Conservation (phyloP, 768 basidiomycete genomes). For the Chalciporus chontae region DNA sequence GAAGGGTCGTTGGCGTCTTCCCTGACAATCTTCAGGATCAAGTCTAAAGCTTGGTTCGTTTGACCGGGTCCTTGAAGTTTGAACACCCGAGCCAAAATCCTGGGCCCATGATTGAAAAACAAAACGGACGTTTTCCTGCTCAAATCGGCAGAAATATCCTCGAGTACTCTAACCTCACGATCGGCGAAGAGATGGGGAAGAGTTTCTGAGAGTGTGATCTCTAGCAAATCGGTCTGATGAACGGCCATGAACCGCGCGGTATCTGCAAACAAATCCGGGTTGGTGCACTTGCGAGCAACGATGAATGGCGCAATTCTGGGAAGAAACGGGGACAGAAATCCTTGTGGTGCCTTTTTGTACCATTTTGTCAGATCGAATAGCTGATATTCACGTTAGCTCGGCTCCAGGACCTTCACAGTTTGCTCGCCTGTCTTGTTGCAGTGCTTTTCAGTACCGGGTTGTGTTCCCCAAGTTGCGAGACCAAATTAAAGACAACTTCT, state of each 20-base stretch:
- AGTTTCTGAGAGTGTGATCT: conserved; percentile 57
- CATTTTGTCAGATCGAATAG: conserved; percentile 54
- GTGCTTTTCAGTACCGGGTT: conserved; percentile 70
- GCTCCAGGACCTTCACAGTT: neutral
- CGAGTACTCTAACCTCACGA: conserved; percentile 55
- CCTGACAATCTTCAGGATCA: conserved; percentile 57
- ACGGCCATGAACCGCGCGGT: conserved; percentile 66
- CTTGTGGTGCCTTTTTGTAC: conserved; percentile 60
- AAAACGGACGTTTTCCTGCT: conserved; percentile 42
- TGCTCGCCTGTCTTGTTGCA: conserved; percentile 62
- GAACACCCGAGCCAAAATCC: conserved; percentile 66
- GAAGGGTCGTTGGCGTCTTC: conserved; percentile 40
- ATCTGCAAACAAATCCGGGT: conserved; percentile 59
- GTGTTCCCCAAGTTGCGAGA: conserved; percentile 61
- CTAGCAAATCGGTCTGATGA: conserved; percentile 56
- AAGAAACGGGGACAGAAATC: conserved; percentile 67
- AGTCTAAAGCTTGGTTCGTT: conserved; percentile 57
- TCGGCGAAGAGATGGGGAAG: conserved; percentile 68
- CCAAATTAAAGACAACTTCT: conserved; percentile 56
- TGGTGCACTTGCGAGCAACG: conserved; percentile 51
- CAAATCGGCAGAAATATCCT: conserved; percentile 56
- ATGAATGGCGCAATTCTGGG: conserved; percentile 64
- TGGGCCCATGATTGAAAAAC: conserved; percentile 53
- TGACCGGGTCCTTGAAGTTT: conserved; percentile 51
- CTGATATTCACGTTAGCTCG: conserved; percentile 34